Evolutionary conservation across 2,329 filamentous ascomycete genomes (phyloP).

Genomic region (Cladosporium colombiae): DNA sequence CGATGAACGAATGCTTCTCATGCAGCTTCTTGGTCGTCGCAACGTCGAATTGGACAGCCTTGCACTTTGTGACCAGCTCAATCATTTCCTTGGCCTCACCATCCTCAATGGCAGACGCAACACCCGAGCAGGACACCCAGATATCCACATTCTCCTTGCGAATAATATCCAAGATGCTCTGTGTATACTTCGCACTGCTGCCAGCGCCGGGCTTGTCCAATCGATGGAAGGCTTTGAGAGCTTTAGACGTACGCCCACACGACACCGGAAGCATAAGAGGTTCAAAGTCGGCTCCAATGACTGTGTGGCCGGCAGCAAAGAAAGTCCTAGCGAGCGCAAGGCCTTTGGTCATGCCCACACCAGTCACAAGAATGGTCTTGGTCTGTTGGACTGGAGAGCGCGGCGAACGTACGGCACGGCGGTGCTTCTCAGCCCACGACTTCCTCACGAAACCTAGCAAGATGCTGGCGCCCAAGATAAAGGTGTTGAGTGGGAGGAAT

Average conservation of each 20-base stretch:
- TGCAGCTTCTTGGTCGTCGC: conserved; percentile 60
- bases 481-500: conserved; percentile 54
- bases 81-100: conserved; percentile 64
- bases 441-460: conserved; percentile 34
- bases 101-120: conserved; percentile 66
- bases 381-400: conserved; percentile 42
- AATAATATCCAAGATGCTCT: conserved; percentile 60
- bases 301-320: conserved; percentile 64
- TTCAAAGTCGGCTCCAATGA: conserved; percentile 70
- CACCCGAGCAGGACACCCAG: conserved; percentile 75
- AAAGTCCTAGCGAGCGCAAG: conserved; percentile 67
- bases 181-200: conserved; percentile 54
- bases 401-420: conserved; percentile 29
- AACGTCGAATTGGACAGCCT: conserved; percentile 64
- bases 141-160: conserved; percentile 63
- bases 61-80: conserved; percentile 59
- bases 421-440: conserved; percentile 30
- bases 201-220: conserved; percentile 40
- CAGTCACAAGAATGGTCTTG: conserved; percentile 68
- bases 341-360: conserved; percentile 72
- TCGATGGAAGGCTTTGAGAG: conserved; percentile 58
- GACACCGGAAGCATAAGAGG: conserved; percentile 37
- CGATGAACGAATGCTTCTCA: conserved; percentile 66
- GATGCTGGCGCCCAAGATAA: conserved; percentile 45
- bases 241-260: conserved; percentile 60